Conservation (phyloP, 2,329 filamentous ascomycete genomes). For the Leptographium wingfieldii region DNA sequence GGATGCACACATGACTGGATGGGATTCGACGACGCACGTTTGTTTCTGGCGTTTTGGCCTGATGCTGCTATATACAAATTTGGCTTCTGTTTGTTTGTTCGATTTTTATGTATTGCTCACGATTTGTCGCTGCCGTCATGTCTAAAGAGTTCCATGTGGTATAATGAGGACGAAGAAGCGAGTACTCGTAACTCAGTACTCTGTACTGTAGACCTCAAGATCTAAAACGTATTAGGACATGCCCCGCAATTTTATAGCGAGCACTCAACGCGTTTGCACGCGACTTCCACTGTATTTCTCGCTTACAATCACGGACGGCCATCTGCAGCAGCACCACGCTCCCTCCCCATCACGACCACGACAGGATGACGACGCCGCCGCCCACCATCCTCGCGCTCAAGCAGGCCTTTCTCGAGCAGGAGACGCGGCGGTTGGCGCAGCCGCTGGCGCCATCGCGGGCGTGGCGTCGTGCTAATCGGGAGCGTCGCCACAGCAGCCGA, state of each 20-base stretch:
- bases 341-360: background rate
- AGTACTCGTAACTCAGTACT: background rate
- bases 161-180: too few relatives aligned
- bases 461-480: conserved; percentile 36
- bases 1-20: background rate
- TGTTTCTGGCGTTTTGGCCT: background rate
- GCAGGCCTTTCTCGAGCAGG: conserved; percentile 47
- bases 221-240: background rate
- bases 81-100: background rate
- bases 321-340: background rate
- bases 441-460: conserved; percentile 41
- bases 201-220: too few relatives aligned
- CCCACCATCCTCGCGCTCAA: conserved; percentile 48
- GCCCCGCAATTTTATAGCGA: background rate
- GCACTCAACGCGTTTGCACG: too few relatives aligned
- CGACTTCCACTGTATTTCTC: too few relatives aligned
- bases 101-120: background rate
- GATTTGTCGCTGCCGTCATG: background rate
- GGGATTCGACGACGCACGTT: background rate
- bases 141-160: background rate
- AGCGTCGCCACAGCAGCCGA: background rate
- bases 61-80: background rate
- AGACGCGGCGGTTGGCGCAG: conserved; percentile 51
- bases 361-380: conserved; percentile 23
- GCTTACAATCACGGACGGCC: background rate